Conservation (phyloP, 1,139 yeast genomes). For the Magnusiomyces ingens region DNA sequence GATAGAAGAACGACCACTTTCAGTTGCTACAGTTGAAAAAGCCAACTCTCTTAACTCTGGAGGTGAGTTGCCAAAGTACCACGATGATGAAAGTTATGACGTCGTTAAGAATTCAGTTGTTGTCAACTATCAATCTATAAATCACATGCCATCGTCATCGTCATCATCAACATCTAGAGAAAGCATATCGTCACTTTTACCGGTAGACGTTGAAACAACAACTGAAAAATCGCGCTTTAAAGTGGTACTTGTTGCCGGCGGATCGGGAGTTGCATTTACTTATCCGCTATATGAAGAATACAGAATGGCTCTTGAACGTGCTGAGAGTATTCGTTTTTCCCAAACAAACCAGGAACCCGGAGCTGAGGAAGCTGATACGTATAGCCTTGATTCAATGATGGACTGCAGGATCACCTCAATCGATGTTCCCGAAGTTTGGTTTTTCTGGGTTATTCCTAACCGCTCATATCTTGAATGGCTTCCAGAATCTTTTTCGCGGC, state of each 20-base stretch:
- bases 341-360: neutral
- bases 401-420: neutral
- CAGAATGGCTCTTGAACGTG: constrained; percentile 11
- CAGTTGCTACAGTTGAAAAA: neutral
- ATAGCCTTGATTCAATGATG: neutral
- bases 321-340: neutral
- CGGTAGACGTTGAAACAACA: neutral
- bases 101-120: neutral
- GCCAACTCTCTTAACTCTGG: constrained; percentile 1
- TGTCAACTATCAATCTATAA: neutral
- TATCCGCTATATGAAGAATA: constrained; percentile 25
- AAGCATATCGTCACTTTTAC: neutral
- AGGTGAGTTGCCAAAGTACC: constrained; percentile 4
- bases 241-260: constrained; percentile 26
- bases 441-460: constrained; percentile 27
- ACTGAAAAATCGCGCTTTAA: constrained; percentile 5
- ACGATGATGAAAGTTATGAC: neutral
- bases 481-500: constrained; percentile 12
- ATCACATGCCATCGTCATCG: neutral
- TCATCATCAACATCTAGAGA: neutral
- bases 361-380: too few relatives aligned
- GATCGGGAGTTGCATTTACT: constrained; percentile 29
- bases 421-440: constrained; percentile 14
- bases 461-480: constrained; percentile 21
- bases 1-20: neutral